Base-by-base conservation (phyloP, 108 stramenopile species). In the Skeletonema potamos region DNA sequence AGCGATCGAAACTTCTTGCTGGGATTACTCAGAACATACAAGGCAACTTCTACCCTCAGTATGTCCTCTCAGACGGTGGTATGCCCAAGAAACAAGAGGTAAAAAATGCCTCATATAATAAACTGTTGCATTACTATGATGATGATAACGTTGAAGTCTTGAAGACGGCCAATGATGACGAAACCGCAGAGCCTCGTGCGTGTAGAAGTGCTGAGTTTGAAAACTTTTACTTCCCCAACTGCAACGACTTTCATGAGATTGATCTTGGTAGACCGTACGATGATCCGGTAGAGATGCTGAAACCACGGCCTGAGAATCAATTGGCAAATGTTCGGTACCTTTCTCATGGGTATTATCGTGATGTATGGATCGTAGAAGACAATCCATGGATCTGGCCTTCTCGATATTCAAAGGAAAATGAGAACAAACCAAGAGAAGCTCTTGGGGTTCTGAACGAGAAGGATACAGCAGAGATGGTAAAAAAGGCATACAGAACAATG, bases 211-310 rank as follows among this genome's bases (percentile, higher is more conserved):
- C 66, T 17, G 66, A 74, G 26, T 79, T 70, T 59, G 58, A 58
- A 4, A 43, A 46, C 5, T 26, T 66, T 8, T 84, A 86, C 46
- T 86, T 74, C 33, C 88, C 88, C 9, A 82, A 76, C 0, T 92
- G 90, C 76, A 92, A 92, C 64, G 13, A 54, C 13, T 69, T 92
- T 28, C 90, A 92, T 67, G 77, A 79, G 55, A 27, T 79, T n/a
- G 82, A 85, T 58, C 12, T 92, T 62, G 44, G 61, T n/a, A 29
- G 69, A 43, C 37, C 79, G 13, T 86, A 62, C 64, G 76, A 86
- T 62, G 64, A 66, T n/a, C 73, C 81, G 2, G 9, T 44, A 34
- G 13, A 48, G 43, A 20, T 56, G 2, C 2, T 2, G 17, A 46
- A 62, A 9, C 77, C 77, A 24, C 65, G 77, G 22, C 66, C 70